These are phyloP conservation scores for Hibiscus syriacus DNA, from an alignment of 345 rosid genomes.

Conservation along the genomic window DNA sequence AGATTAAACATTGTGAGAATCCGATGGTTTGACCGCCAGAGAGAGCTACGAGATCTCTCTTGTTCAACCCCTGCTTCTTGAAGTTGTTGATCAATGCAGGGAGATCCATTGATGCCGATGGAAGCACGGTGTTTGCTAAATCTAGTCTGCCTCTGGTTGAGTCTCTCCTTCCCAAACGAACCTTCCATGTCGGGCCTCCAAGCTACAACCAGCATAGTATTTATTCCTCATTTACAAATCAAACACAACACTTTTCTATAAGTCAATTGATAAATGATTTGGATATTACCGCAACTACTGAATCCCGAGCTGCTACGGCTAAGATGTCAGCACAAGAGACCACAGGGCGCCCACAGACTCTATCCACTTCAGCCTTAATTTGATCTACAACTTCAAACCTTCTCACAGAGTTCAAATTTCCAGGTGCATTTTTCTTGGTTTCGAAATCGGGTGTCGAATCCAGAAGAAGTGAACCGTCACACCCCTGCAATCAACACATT, in stretches of 20 bases:
- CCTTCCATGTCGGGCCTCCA: conserved; percentile 31
- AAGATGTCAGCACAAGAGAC: conserved; percentile 34
- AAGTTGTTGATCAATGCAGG: neutral
- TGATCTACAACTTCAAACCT: conserved; percentile 28
- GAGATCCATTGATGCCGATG: conserved; percentile 21
- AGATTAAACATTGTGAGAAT: conserved; percentile 36
- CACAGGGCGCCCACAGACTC: conserved; percentile 11
- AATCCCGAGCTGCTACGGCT: conserved; percentile 27
- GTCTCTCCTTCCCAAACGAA: conserved; percentile 41
- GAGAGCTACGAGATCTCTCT: neutral
- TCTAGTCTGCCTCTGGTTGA: conserved; percentile 34
- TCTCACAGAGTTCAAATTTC: conserved; percentile 19
- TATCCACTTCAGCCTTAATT: conserved; percentile 27
- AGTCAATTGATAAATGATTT: no score
- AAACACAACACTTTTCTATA: neutral
- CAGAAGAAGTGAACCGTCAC: conserved; percentile 28
- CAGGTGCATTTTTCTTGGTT: conserved; percentile 21
- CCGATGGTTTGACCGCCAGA: neutral
- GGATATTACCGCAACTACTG: conserved; percentile 7
- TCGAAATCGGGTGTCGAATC: conserved; percentile 21
- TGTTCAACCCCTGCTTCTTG: neutral
- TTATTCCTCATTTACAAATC: neutral
- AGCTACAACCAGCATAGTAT: conserved; percentile 7
- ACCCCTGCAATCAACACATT: conserved; percentile 17
- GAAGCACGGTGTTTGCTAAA: conserved; percentile 32